Percentiles rank a stretch among this genome's conserved stretches.
Evolutionary conservation across 2,329 filamentous ascomycete species (phyloP).

Genomic region (Cladosporium sphaerospermum): DNA sequence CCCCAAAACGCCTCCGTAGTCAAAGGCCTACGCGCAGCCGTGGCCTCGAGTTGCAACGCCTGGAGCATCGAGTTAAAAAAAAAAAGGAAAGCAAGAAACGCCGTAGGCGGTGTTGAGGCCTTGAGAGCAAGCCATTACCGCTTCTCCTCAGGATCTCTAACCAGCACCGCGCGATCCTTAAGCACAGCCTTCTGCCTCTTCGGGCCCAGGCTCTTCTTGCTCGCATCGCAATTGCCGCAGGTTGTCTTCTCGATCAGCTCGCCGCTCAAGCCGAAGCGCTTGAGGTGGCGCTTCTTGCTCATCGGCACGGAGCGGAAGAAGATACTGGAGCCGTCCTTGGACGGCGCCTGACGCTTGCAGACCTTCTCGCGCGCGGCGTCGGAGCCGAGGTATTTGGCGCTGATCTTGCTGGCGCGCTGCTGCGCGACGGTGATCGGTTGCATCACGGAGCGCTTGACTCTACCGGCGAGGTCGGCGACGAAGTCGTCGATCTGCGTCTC

Average conservation of each 20-base stretch:
- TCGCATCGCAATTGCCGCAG: conserved; percentile 21
- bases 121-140: too few relatives aligned
- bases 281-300: neutral
- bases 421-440: conserved; percentile 1
- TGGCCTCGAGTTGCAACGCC: too few relatives aligned
- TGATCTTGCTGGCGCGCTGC: conserved; percentile 5
- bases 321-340: neutral
- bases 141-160: too few relatives aligned
- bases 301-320: neutral
- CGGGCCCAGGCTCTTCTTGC: conserved; percentile 22
- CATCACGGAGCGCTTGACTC: conserved; percentile 7
- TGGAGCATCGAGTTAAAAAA: too few relatives aligned
- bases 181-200: neutral
- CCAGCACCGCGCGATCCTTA: too few relatives aligned
- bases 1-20: too few relatives aligned
- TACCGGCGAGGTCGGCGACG: conserved; percentile 2
- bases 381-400: conserved; percentile 8
- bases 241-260: conserved; percentile 7
- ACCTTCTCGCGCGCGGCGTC: conserved; percentile 5
- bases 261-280: neutral
- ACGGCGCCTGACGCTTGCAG: conserved; percentile 1
- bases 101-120: too few relatives aligned
- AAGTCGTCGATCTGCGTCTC: conserved; percentile 9
- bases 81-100: too few relatives aligned
- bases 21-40: too few relatives aligned